These are phyloP conservation scores for Diaporthe ampelina DNA, from an alignment of 2,329 filamentous ascomycete genomes.

Conservation along the genomic window DNA sequence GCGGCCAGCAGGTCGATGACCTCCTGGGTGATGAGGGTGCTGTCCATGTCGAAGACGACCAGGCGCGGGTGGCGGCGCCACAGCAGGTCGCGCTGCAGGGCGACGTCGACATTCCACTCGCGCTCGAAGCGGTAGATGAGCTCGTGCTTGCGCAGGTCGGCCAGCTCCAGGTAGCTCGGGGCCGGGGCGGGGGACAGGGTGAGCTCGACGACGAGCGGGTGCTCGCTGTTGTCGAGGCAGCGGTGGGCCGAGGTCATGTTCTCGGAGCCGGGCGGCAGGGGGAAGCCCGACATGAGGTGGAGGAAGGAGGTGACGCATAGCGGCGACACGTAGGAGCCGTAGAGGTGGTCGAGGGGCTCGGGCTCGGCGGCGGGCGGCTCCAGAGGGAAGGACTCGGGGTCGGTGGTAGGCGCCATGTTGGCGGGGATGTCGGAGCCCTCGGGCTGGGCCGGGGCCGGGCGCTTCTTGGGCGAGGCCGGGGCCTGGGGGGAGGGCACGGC, in stretches of 20 bases:
- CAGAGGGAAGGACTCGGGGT: constrained; percentile 71
- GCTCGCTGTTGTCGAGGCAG: constrained; percentile 72
- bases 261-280: constrained; percentile 64
- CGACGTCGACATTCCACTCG: constrained; percentile 90
- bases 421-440: constrained; percentile 59
- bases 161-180: constrained; percentile 73
- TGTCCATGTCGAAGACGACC: constrained; percentile 99
- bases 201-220: constrained; percentile 76
- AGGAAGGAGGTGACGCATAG: constrained; percentile 76
- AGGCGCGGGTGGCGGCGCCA: constrained; percentile 86
- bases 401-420: constrained; percentile 72
- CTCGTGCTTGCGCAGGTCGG: constrained; percentile 83
- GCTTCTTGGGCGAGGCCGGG: constrained; percentile 48
- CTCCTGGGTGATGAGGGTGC: constrained; percentile 95
- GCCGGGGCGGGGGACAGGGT: constrained; percentile 72
- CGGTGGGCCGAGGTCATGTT: constrained; percentile 73
- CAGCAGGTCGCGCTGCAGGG: constrained; percentile 80
- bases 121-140: constrained; percentile 86
- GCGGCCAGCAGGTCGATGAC: constrained; percentile 96
- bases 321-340: constrained; percentile 75
- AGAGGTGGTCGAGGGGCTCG: constrained; percentile 74
- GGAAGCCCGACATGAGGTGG: constrained; percentile 75
- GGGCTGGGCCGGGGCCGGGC: constrained; percentile 45
- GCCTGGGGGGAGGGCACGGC: constrained; percentile 53
- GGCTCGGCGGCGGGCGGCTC: constrained; percentile 69